Base-by-base conservation (phyloP, 1,284 basidiomycete species). In the Violaceomyces palustris region DNA sequence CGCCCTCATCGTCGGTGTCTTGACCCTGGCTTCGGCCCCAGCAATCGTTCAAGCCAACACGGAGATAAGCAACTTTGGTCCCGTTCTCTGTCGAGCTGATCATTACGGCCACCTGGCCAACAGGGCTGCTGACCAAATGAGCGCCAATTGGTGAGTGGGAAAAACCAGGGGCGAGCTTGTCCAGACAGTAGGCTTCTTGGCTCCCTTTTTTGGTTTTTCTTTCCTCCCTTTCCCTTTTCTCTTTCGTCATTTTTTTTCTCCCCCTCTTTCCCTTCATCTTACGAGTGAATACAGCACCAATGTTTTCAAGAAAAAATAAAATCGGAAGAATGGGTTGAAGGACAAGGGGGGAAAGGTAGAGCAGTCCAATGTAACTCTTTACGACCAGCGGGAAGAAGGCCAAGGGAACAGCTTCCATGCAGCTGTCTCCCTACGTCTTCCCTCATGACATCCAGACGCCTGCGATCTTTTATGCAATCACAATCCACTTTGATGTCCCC, bases 21-120 rank as follows among this genome's bases (percentile, higher is more conserved):
- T 58, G 2, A 43, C 48, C 1, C 14, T 62, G 19, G 31, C 42
- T n/a, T 3, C 29, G 10, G 17, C 11, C 1, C 10, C 28, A 6
- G 50, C n/a, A n/a, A n/a, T 40, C 0, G 51, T 45, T 3, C 32
- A 54, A 24, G 61, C 42, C 0, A 63, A 63, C 28, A 63, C 56
- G 24, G 57, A 61, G 50, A 61, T 63, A 11, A 22, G 35, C 21
- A 63, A 61, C 37, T 51, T 60, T 37, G 61, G 61, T 2, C 57
- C 61, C 1, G 45, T 57, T 27, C 41, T 60, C 4, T 63, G 61
- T 26, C 39, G 53, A 22, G 61, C 57, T 1, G 61, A 63, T 17
- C 50, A 63, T 35, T 53, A 55, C 26, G 61, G 61, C 5, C 57
- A 63, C 48, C 29, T 63, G 35, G 56, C 57, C 12, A 46, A 41